Base-by-base conservation (phyloP, 1,284 basidiomycete species). In the Cryptococcus sp. region DNA sequence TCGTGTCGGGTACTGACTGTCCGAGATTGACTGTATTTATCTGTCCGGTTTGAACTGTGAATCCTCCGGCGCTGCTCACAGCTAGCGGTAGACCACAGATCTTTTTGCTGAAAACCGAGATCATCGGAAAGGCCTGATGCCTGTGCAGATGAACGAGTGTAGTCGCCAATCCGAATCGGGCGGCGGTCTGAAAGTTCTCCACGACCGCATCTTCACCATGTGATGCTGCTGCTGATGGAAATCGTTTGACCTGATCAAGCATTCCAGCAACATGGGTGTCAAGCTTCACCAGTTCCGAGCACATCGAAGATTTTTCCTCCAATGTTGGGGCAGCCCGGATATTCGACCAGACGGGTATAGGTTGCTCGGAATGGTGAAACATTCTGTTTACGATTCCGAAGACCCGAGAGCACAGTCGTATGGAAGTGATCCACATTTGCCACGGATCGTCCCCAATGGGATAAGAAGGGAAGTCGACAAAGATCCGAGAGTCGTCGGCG, bases 191-290 rank as follows among this genome's bases (percentile, higher is more conserved):
- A 50, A 75, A 76, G 50, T 78, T 78, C 22, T 73, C 62, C 13
- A 73, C 75, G 11, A 79, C 75, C 48, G 78, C 77, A 52, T 77
- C 78, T 55, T 80, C 78, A 26, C 73, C 74, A 34, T 75, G 75
- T 0, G 76, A 70, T 1, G 76, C 73, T n/a, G 74, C 75, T 72
- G 49, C 73, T 71, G 13, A 75, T 57, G 10, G 64, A 53, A 47
- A 63, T 68, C 47, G 54, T 55, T 62, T 63, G 25, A 79, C 66
- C 41, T 72, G 54, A 20, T 61, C 57, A 51, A 79, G 78, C 25
- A 77, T 54, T 19, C 66, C 55, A 26, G 74, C 38, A 66, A 79
- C 73, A 39, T 68, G 57, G 11, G 52, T 46, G 20, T 63, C 61
- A 23, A 61, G 47, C 3, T n/a, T 49, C n/a, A 43, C 46, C 19